A percentile compares a stretch with the other conserved stretches of the same genome.
Conservation (phyloP, 768 basidiomycete genomes). For the Suillus occidentalis region DNA sequence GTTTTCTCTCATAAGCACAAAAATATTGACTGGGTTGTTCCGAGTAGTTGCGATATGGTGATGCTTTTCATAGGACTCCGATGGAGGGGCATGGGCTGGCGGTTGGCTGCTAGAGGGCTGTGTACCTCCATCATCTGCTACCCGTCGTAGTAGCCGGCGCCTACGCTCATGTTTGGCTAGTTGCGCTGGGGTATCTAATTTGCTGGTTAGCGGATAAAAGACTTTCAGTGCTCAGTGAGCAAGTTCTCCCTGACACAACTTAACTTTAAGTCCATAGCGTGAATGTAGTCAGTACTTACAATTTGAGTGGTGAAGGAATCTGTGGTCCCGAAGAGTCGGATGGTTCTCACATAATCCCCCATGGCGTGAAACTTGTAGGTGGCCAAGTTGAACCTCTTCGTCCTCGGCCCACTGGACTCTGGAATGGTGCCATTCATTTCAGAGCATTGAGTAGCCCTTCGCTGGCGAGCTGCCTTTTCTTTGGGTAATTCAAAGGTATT, state of each 20-base stretch:
- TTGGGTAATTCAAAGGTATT: slow-evolving; percentile 29
- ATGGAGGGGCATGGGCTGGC: neutral
- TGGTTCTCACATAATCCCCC: too few species aligned
- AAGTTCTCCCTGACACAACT: slow-evolving; percentile 34
- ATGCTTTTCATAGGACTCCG: slow-evolving; percentile 5
- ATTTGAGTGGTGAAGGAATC: too few species aligned
- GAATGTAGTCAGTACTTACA: too few species aligned
- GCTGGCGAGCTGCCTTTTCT: slow-evolving; percentile 27
- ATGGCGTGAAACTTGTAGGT: slow-evolving; percentile 13
- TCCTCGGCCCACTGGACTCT: neutral
- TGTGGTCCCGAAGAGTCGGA: too few species aligned
- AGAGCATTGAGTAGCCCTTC: slow-evolving; percentile 1
- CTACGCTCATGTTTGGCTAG: neutral
- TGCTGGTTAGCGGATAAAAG: slow-evolving; percentile 24
- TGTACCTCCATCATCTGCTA: neutral
- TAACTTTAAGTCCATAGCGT: slow-evolving; percentile 17
- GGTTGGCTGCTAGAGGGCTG: neutral
- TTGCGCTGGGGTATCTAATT: neutral
- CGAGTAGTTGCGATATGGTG: slow-evolving; percentile 17
- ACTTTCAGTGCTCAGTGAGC: slow-evolving; percentile 37
- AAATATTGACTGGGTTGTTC: neutral
- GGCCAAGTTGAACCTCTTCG: slow-evolving; percentile 9
- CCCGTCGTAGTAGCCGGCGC: too few species aligned
- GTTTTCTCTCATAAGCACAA: slow-evolving; percentile 6
- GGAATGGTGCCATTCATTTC: neutral